These are phyloP conservation scores for Tuber magnatum DNA, from an alignment of 495 filamentous ascomycete genomes.

Conservation along the genomic window DNA sequence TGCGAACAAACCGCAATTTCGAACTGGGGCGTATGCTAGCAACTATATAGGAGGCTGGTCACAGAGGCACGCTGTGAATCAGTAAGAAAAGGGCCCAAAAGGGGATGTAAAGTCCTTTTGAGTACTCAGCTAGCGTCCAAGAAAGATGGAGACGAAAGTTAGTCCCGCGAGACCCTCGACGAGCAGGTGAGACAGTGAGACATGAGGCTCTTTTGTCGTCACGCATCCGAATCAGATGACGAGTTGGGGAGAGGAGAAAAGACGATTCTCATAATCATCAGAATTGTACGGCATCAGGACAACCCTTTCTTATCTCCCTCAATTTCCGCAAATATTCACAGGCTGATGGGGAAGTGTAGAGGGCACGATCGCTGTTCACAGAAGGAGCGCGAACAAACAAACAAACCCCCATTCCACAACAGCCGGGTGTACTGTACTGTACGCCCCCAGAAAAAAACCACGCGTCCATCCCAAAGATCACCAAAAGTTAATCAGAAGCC, in stretches of 20 bases:
- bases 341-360: not conserved
- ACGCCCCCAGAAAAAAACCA: not conserved
- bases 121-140: not conserved
- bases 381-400: not conserved
- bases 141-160: not conserved
- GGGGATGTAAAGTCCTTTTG: not conserved
- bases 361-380: not conserved
- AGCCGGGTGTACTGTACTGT: not conserved
- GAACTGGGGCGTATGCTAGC: not conserved
- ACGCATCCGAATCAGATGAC: not conserved
- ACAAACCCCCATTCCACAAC: not conserved
- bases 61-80: not conserved
- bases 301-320: not conserved
- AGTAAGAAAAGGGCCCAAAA: not conserved
- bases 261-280: not conserved
- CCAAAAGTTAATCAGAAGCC: not conserved
- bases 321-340: not conserved
- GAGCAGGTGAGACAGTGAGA: not conserved
- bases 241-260: not conserved
- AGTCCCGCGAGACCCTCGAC: not conserved
- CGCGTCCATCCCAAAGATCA: not conserved
- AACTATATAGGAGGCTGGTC: not conserved
- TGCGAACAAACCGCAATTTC: not conserved
- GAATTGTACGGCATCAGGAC: not conserved
- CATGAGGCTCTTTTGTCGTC: constrained; percentile 1